phyloP scores from a whole-genome alignment of 176 grass and related monocot genomes.

The Hordeum vulgare region MorexV3_pseudomolecules_assembly NC_058523.1:130446579-130447078 shows the following conservation, averaged over 20 bases:
- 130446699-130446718: too few species aligned
- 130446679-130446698: too few species aligned
- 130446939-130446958: constrained; percentile 21
- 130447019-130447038: constrained; percentile 1
- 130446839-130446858: neutral
- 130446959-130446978: constrained; percentile 76
- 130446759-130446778: too few species aligned
- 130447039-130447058: constrained; percentile 44
- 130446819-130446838: constrained; percentile 6
- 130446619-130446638: too few species aligned
- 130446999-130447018: constrained; percentile 44
- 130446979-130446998: constrained; percentile 73
- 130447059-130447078: neutral
- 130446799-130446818: neutral
- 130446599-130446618: too few species aligned
- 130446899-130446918: constrained; percentile 41
- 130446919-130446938: neutral
- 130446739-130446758: too few species aligned
- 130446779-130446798: too few species aligned
- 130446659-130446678: too few species aligned
- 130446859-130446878: neutral
- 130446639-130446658: too few species aligned
- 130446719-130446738: too few species aligned
- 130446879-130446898: constrained; percentile 14
- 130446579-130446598: too few species aligned